A percentile compares a stretch with the other conserved stretches of the same genome.
These are phyloP conservation scores for Rhodamnia argentea DNA, from an alignment of 345 rosid species.

Conservation along the genomic window DNA sequence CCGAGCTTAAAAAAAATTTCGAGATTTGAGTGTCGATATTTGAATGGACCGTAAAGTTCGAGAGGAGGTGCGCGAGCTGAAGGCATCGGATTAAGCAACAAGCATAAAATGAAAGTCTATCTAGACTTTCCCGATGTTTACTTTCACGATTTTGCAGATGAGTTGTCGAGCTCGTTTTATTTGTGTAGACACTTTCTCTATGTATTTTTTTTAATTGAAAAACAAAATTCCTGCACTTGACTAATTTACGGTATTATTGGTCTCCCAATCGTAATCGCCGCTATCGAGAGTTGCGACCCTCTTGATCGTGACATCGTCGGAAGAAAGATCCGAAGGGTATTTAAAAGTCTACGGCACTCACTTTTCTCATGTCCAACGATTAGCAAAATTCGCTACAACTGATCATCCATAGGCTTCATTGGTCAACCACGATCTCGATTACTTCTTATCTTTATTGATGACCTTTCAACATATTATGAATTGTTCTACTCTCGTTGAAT, in stretches of 20 bases:
- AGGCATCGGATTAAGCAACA: not conserved
- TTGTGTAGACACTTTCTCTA: no score
- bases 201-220: not conserved
- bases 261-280: not conserved
- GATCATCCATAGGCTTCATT: not conserved
- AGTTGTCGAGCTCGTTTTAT: not conserved
- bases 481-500: not conserved
- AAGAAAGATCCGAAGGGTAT: not conserved
- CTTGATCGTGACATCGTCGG: not conserved
- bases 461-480: not conserved
- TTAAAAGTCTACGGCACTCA: not conserved
- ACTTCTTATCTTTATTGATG: rapidly evolving
- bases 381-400: not conserved
- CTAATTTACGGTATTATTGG: not conserved
- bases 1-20: not conserved
- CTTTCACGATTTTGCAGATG: not conserved
- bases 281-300: not conserved
- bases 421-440: rapidly evolving
- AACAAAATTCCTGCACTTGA: no score
- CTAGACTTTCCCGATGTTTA: not conserved
- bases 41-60: no score
- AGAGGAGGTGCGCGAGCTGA: not conserved
- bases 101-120: not conserved
- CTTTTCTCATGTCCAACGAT: not conserved
- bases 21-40: not conserved